Base-by-base conservation (phyloP, 2,329 filamentous ascomycete genomes). In the Dothideomycetes sp. region DNA sequence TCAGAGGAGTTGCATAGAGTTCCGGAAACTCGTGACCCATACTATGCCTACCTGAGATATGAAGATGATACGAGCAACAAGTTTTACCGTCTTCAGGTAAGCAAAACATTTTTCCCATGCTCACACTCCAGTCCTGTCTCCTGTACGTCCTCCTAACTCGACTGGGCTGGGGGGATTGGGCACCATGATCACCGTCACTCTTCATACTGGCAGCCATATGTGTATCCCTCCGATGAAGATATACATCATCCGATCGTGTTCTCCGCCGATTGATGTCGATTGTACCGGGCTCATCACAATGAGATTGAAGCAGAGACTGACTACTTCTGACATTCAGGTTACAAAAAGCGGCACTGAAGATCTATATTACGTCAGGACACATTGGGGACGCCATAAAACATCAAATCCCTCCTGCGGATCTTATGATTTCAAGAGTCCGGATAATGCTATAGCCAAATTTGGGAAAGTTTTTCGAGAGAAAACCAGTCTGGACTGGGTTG, bases 291-390 rank as follows among this genome's bases (percentile, higher is more conserved):
- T 34, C 17, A 34, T 34, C 33, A 19, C 17, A 34, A 34, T 34
- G 17, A 14, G 33, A 34, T 34, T 4, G 10, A 34, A 34, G 33
- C 17, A 34, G 33, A 34, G 33, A 34, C 33, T 34, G 17, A 34
- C 33, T 34, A 34, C 33, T 34, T 34, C 33, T 34, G 17, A 34
- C 33, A 22, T 22, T 5, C 9, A 34, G 33, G 17, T 34, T 34
- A 34, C 17, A n/a, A 34, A 19, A 34, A 34, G 33, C 33, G 33
- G 33, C 33, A 34, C 12, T 34, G 17, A 34, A 34, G 33, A 34
- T 34, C 33, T 34, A 34, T 34, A 34, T 34, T 34, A 34, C 33
- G 33, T 34, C 8, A 34, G 33, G 33, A 34, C 33, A 34, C 33
- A 34, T 34, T 34, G 4, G 33, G 33, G 33, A 19, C 17, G 33